Evolutionary conservation across 2,329 filamentous ascomycete genomes (phyloP).

Genomic region (Zymoseptoria passerinii): DNA sequence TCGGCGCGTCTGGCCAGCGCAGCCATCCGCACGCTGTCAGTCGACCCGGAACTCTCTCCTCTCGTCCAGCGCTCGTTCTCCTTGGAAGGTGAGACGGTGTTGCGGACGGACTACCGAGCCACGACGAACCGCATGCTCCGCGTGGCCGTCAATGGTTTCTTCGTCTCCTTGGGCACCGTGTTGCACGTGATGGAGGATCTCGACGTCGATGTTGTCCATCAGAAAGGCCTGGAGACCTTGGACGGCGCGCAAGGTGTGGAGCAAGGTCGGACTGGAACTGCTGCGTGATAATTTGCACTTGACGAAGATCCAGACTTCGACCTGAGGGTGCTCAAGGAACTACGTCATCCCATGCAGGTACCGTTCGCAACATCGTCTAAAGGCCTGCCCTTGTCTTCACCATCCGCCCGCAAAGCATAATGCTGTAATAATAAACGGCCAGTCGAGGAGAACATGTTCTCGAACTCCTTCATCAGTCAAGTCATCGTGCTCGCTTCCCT

Average conservation of each 20-base stretch:
- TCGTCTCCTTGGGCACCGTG: slow-evolving; percentile 79
- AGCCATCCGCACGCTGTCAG: slow-evolving; percentile 66
- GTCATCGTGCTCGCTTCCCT: not conserved
- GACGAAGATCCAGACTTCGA: not conserved
- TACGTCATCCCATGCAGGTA: not conserved
- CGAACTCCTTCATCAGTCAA: not conserved
- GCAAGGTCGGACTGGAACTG: slow-evolving; percentile 29
- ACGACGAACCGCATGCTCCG: slow-evolving; percentile 94
- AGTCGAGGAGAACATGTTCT: not conserved
- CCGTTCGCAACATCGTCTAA: not conserved
- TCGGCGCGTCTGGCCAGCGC: slow-evolving; percentile 67
- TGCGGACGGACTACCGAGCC: slow-evolving; percentile 71
- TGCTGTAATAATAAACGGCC: not conserved
- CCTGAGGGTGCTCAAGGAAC: not conserved
- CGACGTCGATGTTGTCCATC: slow-evolving; percentile 69
- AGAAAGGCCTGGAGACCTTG: slow-evolving; percentile 33
- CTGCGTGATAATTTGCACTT: slow-evolving; percentile 6
- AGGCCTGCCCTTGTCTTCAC: not conserved
- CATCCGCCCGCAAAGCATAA: not conserved
- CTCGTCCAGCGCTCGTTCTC: slow-evolving; percentile 67
- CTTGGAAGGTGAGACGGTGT: slow-evolving; percentile 46
- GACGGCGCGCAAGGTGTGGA: slow-evolving; percentile 34
- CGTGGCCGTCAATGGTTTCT: slow-evolving; percentile 91
- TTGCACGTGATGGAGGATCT: slow-evolving; percentile 84
- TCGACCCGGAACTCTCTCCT: slow-evolving; percentile 83